phyloP scores from a whole-genome alignment of 208 protist genomes.

The Tritrichomonas musculus region DNA sequence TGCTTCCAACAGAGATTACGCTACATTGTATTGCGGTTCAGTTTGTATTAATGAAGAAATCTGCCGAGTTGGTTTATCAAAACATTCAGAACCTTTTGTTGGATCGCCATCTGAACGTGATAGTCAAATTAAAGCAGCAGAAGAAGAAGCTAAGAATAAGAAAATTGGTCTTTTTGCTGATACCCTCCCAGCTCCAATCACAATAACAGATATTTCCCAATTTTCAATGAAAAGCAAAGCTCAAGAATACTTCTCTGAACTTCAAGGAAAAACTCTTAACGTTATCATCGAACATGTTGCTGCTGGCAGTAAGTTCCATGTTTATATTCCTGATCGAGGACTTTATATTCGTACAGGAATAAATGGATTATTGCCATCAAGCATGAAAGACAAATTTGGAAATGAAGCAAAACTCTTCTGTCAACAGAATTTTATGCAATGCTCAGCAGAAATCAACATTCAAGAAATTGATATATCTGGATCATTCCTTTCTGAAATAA shows the following conservation, averaged over 20 bases:
- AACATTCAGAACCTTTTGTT: background rate
- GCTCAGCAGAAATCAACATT: background rate
- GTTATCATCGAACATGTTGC: background rate
- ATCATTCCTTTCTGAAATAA: background rate
- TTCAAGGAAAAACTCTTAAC: background rate
- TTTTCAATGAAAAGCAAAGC: background rate
- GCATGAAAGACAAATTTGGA: background rate
- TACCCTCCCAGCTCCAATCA: background rate
- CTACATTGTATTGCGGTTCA: background rate
- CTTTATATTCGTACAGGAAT: background rate
- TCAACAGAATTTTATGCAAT: background rate
- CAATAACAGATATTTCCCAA: background rate
- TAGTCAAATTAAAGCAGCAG: background rate
- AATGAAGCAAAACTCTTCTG: background rate
- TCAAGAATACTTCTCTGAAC: background rate
- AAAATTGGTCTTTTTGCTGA: background rate
- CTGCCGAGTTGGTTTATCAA: background rate
- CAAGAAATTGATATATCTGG: background rate
- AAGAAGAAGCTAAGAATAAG: background rate
- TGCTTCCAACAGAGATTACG: background rate
- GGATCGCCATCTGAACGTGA: background rate
- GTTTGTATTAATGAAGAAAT: background rate
- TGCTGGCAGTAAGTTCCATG: background rate
- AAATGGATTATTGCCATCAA: background rate
- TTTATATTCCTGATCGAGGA: background rate